Conservation (phyloP, 2,329 filamentous ascomycete genomes). For the Sporothrix schenckii region DNA sequence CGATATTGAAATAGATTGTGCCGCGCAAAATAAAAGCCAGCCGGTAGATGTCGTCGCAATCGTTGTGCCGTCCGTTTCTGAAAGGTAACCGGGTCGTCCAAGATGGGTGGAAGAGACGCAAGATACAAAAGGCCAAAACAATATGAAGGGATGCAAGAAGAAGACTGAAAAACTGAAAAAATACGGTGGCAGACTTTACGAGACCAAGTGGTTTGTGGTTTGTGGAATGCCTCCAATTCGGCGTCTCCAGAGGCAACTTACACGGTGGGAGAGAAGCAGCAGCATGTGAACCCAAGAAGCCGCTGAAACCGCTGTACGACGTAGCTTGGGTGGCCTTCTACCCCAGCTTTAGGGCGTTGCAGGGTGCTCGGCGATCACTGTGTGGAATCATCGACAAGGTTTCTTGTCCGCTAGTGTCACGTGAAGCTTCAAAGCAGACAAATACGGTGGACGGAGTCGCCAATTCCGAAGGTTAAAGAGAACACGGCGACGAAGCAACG, state of each 20-base stretch:
- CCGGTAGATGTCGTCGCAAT: slow-evolving; percentile 8
- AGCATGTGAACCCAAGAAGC: background rate
- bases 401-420: background rate
- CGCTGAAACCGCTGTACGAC: background rate
- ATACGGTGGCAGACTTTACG: background rate
- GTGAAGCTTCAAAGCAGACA: background rate
- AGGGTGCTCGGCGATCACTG: background rate
- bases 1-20: slow-evolving; percentile 11
- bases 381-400: slow-evolving; percentile 13
- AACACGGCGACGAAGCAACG: background rate
- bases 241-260: background rate
- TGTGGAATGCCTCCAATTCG: background rate
- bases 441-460: background rate
- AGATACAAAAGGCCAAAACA: background rate
- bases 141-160: background rate
- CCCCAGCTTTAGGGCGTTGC: background rate
- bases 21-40: background rate
- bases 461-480: slow-evolving; percentile 3
- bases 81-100: slow-evolving; percentile 5
- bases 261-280: background rate
- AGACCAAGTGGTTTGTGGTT: background rate
- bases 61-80: background rate
- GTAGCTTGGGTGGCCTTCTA: too few species aligned
- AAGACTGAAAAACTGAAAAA: background rate
- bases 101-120: background rate